Conservation (phyloP, 306 rosid species). For the Vigna reflexopilosa region DNA sequence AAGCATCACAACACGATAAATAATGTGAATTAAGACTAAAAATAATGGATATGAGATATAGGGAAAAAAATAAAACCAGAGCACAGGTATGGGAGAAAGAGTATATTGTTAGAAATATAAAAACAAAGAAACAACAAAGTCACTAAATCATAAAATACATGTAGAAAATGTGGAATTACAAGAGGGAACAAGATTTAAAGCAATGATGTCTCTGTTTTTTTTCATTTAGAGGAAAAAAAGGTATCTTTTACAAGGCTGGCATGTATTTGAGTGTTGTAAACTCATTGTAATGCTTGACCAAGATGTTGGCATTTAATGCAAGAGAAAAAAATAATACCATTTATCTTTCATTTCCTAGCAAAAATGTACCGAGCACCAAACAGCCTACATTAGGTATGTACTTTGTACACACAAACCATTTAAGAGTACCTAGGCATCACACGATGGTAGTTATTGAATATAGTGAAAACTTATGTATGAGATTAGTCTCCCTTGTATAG, state of each 20-base stretch:
- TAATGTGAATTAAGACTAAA: slow-evolving; percentile 43
- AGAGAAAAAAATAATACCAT: neutral
- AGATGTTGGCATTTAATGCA: slow-evolving; percentile 5
- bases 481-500: too few species aligned
- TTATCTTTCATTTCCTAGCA: neutral
- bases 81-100: slow-evolving; percentile 3
- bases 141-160: slow-evolving; percentile 8
- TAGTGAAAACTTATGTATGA: too few species aligned
- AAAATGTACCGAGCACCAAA: neutral
- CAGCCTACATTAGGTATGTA: neutral
- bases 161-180: slow-evolving; percentile 14
- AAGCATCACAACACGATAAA: slow-evolving; percentile 51
- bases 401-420: slow-evolving; percentile 6
- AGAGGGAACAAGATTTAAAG: slow-evolving; percentile 15
- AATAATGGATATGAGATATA: neutral
- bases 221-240: slow-evolving; percentile 17
- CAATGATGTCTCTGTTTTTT: neutral
- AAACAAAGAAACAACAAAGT: slow-evolving; percentile 6
- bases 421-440: slow-evolving; percentile 23
- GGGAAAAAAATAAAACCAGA: slow-evolving; percentile 2
- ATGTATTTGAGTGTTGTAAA: neutral
- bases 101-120: slow-evolving; percentile 6
- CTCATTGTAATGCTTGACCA: slow-evolving; percentile 34
- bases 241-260: slow-evolving; percentile 27
- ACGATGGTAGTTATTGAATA: neutral